These are phyloP conservation scores for Ichthyophthirius multifiliis DNA, from an alignment of 169 alveolate genomes.

Conservation along the genomic window DNA sequence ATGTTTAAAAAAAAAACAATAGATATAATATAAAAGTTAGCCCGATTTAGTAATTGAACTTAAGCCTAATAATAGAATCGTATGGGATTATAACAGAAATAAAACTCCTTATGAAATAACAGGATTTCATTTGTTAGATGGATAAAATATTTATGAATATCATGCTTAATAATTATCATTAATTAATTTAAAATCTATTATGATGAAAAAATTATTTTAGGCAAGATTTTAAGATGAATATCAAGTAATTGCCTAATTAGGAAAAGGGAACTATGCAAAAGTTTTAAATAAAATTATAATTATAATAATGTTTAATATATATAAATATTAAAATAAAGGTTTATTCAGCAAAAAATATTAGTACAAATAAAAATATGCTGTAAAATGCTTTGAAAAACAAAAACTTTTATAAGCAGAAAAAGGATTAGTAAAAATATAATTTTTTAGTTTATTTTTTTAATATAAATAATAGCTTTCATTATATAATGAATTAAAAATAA, in stretches of 20 bases:
- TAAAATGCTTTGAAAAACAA: conserved; percentile 7
- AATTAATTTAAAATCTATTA: background rate
- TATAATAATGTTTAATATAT: too few relatives aligned
- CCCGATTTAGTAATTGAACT: conserved; percentile 3
- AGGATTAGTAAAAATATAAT: background rate
- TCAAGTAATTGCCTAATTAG: conserved; percentile 3
- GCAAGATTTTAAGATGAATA: conserved; percentile 17
- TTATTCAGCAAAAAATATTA: too few relatives aligned
- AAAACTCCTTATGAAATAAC: background rate
- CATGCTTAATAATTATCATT: background rate
- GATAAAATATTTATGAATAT: background rate
- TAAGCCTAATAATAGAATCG: conserved; percentile 1
- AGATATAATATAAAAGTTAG: background rate
- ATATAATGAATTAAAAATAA: conserved; percentile 27
- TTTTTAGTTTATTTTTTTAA: background rate
- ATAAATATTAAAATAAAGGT: too few relatives aligned
- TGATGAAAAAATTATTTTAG: conserved; percentile 3
- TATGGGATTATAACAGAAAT: background rate
- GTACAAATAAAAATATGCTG: conserved; percentile 33
- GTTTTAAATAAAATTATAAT: background rate
- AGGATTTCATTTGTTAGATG: background rate
- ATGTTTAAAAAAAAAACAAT: too few relatives aligned
- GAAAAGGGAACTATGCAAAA: conserved; percentile 24
- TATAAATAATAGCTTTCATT: conserved; percentile 20
- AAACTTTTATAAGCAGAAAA: conserved; percentile 1